Base-by-base conservation (phyloP, 176 grass and related monocot genomes). In the Lolium rigidum region DNA sequence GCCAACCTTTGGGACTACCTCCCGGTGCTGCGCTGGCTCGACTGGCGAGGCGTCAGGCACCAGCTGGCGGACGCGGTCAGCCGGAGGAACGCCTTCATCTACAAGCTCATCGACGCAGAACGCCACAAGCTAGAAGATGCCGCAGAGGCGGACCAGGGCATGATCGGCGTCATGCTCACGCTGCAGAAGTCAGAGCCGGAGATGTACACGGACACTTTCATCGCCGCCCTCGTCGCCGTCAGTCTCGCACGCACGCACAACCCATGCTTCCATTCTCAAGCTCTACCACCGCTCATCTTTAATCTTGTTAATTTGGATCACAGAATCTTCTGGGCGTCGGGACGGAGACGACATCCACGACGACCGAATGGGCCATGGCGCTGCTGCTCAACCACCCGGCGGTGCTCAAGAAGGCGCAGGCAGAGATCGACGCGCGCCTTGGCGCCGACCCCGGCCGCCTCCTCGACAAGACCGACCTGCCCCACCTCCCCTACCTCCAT, bases 381-480 rank as follows among this genome's bases (percentile, higher is more conserved):
- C 85, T 96, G 5, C 56, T 96, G 10, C 71, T 96, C 1, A 96
- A 81, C 78, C 85, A 96, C 77, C 94, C 91, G 0, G 56, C 88
- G 5, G 69, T n/a, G 10, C 51, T 96, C 5, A 73, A 48, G 63
- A 88, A 85, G 17, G 89, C 85, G 3, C 74, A 68, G 43, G 74
- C 55, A 0, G 91, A 93, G 25, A 80, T 96, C 1, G 91, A 96
- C 73, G 25, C 51, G 3, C 9, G 14, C 13, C 67, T 93, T 2
- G 87, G 89, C 73, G 15, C 84, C 48, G 73, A 54, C 4, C 73
- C 22, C 16, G 28, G 15, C 48, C 73, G 73, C 73, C 73, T 76
- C 47, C 24, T 76, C 3, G 73, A 76, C 7, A 76, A 35, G 48
- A 54, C 15, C 14, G 73, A 76, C 48, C 73, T 76, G 25, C 73